Percentiles rank a stretch among this genome's conserved stretches.
These are phyloP conservation scores for Annulohypoxylon truncatum DNA, from an alignment of 2,329 filamentous ascomycete genomes.

Conservation along the genomic window DNA sequence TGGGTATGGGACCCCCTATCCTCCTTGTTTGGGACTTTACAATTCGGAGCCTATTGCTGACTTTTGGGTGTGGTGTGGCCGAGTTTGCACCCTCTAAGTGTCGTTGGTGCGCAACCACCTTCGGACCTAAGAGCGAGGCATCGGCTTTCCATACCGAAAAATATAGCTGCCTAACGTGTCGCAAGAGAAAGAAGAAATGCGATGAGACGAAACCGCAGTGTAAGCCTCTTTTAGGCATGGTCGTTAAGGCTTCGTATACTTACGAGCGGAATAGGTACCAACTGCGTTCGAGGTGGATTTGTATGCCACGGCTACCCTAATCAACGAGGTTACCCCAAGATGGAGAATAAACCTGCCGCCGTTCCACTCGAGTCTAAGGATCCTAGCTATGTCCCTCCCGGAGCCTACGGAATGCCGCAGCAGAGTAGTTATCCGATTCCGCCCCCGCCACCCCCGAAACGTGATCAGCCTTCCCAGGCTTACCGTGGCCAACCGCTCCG, in stretches of 20 bases:
- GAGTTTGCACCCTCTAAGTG: slow-evolving; percentile 26
- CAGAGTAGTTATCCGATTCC: slow-evolving; percentile 47
- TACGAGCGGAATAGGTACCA: slow-evolving; percentile 70
- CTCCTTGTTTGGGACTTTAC: background rate
- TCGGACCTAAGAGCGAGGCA: slow-evolving; percentile 57
- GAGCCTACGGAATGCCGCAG: slow-evolving; percentile 69
- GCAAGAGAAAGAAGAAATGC: slow-evolving; percentile 96
- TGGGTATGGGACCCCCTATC: slow-evolving; percentile 35
- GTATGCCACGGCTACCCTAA: slow-evolving; percentile 91
- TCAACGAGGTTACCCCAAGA: slow-evolving; percentile 83
- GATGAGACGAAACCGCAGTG: slow-evolving; percentile 94
- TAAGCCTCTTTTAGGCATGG: slow-evolving; percentile 60
- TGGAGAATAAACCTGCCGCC: slow-evolving; percentile 73
- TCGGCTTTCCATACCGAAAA: slow-evolving; percentile 32
- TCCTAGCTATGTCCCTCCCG: slow-evolving; percentile 69
- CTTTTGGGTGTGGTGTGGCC: slow-evolving; percentile 34
- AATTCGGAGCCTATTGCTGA: slow-evolving; percentile 30
- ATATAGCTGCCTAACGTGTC: slow-evolving; percentile 81
- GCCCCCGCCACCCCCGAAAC: slow-evolving; percentile 55
- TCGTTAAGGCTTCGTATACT: slow-evolving; percentile 33
- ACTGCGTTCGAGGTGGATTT: slow-evolving; percentile 91
- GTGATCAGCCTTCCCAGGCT: slow-evolving; percentile 65
- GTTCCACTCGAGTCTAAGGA: slow-evolving; percentile 89
- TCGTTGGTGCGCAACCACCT: slow-evolving; percentile 11
- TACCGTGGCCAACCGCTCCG: slow-evolving; percentile 72